Base-by-base conservation (phyloP, 352 stramenopile genomes). In the Phytophthora sp. region DNA sequence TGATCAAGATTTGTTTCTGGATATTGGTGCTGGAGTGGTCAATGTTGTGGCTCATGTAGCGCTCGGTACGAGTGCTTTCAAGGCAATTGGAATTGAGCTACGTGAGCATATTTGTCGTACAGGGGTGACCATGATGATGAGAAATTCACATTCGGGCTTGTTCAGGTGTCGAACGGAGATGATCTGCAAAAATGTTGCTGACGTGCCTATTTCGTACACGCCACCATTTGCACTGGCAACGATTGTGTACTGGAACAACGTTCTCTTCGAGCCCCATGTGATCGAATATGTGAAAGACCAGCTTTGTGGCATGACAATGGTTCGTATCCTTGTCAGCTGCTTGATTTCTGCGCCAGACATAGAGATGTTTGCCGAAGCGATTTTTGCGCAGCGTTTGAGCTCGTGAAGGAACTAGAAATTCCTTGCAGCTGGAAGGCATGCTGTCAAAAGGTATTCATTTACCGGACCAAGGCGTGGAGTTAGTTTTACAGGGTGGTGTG, bases 221-320 rank as follows among this genome's bases (percentile, higher is more conserved):
- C 37, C 24, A 34, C 51, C 38, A 28, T 43, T 35, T 15, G 51
- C 38, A 17, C 26, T 35, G 11, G 20, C 37, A 6, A 51, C 37
- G 15, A 39, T 50, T n/a, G 51, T 50, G 5, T 59, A 43, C 28
- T 59, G 38, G 51, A 59, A 50, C 17, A 51, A 59, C 17, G 10
- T 43, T 3, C 26, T 50, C 15, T 59, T 43, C 17, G 39, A 59
- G 13, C 12, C 34, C 11, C 0, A 11, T 23, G 34, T 41, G 12
- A 41, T 41, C 23, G 5, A 41, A 17, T 13, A 41, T 17, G 34
- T 41, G 6, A 41, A 41, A 41, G 5, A 41, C n/a, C 34, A 41
- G n/a, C 34, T 41, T 7, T 41, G 34, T 7, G 34, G 15, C 20
- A 41, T 41, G 34, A 41, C 34, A 23, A 41, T 41, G 34, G 11